These are phyloP conservation scores for Discostella stelligera DNA, from an alignment of 352 stramenopile species.

Conservation along the genomic window DNA sequence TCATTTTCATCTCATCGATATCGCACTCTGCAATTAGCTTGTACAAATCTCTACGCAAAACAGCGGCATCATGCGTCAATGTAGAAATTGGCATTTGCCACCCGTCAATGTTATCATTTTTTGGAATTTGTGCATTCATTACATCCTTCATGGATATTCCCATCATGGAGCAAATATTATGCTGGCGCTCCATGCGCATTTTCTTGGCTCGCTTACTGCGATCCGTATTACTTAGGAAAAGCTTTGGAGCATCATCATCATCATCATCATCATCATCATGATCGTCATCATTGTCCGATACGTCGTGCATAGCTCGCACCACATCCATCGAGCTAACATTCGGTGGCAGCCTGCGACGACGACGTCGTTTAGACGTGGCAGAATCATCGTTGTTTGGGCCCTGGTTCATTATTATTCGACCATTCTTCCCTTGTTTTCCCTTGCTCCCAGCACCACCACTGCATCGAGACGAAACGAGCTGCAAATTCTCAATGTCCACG, in stretches of 20 bases:
- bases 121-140: constrained; percentile 19
- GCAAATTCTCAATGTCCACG: constrained; percentile 15
- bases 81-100: constrained; percentile 2
- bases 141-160: constrained; percentile 33
- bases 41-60: constrained; percentile 49
- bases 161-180: constrained; percentile 15
- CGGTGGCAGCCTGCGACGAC: constrained; percentile 1
- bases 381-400: not conserved
- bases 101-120: not conserved
- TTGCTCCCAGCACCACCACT: not conserved
- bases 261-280: constrained; percentile 18
- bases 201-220: constrained; percentile 19
- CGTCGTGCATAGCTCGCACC: constrained; percentile 25
- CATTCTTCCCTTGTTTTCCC: not conserved
- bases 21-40: constrained; percentile 27
- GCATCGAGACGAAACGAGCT: constrained; percentile 5
- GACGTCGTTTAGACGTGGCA: not conserved
- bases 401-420: not conserved
- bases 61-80: constrained; percentile 22
- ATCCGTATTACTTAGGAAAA: constrained; percentile 26
- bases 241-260: constrained; percentile 8
- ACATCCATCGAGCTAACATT: constrained; percentile 17
- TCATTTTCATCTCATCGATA: not conserved
- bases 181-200: constrained; percentile 10
- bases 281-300: not conserved